A percentile compares a stretch with the other conserved stretches of the same genome.
phyloP scores from a whole-genome alignment of 2,329 filamentous ascomycete species.

The Alternaria ventricosa region DNA sequence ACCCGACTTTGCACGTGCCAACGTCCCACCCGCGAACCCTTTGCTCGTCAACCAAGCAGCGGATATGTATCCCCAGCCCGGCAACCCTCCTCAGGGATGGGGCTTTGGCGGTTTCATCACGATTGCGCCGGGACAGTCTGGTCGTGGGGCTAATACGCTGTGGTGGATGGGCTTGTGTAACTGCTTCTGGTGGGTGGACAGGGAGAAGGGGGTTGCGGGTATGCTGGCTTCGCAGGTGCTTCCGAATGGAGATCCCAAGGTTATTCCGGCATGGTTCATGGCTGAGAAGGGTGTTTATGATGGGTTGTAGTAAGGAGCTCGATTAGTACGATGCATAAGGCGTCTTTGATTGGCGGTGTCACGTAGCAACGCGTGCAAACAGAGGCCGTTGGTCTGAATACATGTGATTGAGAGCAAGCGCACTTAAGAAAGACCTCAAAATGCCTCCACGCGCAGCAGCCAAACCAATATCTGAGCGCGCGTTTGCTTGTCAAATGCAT shows the following conservation, averaged over 20 bases:
- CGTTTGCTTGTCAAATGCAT: not conserved
- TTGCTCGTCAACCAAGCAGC: conserved; percentile 56
- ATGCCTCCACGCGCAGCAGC: not conserved
- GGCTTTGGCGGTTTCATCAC: conserved; percentile 66
- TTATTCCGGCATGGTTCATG: conserved; percentile 42
- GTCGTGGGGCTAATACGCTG: conserved; percentile 58
- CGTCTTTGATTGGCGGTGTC: not conserved
- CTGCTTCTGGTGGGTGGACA: conserved; percentile 68
- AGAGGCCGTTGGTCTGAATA: not conserved
- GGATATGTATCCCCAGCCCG: conserved; percentile 58
- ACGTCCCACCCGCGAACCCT: conserved; percentile 57
- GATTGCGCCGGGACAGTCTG: conserved; percentile 55
- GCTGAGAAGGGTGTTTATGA: conserved; percentile 49
- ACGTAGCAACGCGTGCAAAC: not conserved
- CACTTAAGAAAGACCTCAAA: not conserved
- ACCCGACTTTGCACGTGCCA: conserved; percentile 58
- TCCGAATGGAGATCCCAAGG: conserved; percentile 44
- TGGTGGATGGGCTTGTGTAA: conserved; percentile 68
- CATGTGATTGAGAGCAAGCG: not conserved
- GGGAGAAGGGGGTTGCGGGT: conserved; percentile 62
- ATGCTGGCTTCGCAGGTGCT: conserved; percentile 26
- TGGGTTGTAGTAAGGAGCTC: conserved; percentile 23
- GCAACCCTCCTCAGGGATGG: conserved; percentile 68
- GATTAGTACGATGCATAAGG: not conserved
- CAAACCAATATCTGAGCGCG: too few species aligned